Conservation (phyloP, 768 basidiomycete genomes). For the Hericium alpestre region DNA sequence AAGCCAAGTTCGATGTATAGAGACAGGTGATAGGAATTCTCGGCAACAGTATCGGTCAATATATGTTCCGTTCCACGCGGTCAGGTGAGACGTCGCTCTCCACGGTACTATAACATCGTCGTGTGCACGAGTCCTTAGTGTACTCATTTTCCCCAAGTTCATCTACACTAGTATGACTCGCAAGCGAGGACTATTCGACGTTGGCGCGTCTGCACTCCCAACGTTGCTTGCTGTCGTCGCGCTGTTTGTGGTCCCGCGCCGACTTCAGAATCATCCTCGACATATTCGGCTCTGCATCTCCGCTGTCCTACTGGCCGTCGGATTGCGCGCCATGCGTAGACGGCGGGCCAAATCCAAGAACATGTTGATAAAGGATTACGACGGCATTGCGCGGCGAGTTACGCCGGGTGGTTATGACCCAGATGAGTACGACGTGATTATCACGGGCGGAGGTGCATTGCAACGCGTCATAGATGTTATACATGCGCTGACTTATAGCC, state of each 20-base stretch:
- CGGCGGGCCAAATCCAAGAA: background rate
- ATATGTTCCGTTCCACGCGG: no score
- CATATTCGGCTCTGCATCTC: background rate
- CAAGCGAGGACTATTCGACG: background rate
- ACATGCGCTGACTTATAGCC: background rate
- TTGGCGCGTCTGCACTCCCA: background rate
- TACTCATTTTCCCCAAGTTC: no score
- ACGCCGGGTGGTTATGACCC: background rate
- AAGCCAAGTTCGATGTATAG: no score
- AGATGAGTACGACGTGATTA: slow-evolving; percentile 26
- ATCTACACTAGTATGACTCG: background rate
- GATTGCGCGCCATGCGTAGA: background rate
- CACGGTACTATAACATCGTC: no score
- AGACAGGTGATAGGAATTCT: no score
- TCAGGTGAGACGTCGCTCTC: no score
- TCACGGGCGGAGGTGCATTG: slow-evolving; percentile 26
- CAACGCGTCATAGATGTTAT: background rate
- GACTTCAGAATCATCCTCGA: background rate
- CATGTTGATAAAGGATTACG: background rate
- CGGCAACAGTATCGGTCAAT: no score
- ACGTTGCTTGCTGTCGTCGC: background rate
- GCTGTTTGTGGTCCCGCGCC: background rate
- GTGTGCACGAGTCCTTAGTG: no score
- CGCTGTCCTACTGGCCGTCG: background rate
- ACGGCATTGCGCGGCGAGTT: background rate